Evolutionary conservation across 2,329 filamentous ascomycete genomes (phyloP), one percentile per base, ranked within the genome.

Genomic region (Teratosphaeria pseudoeucalypti): DNA sequence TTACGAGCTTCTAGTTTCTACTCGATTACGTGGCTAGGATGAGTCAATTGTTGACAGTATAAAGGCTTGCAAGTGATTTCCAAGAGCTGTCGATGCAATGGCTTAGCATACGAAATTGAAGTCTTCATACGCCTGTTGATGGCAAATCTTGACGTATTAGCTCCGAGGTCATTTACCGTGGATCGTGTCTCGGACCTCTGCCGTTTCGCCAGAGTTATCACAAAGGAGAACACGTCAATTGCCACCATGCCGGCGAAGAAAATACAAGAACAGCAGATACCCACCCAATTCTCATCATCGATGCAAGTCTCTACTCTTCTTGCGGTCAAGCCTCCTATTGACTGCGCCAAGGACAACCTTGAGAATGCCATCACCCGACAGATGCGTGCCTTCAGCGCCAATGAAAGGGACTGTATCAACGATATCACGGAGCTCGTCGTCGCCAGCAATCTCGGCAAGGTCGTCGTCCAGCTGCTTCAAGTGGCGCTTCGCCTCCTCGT

Each of bases 341-440:
- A 96, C 88, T 0, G 85, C 83, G 2, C 91, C 92, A 4, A 96
- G 78, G 0, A 95, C 88, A 32, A 84, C 83, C 75, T 96, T 97
- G 62, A 96, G 75, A 52, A 96, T 87, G 0, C 82, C 84, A 2
- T 89, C 83, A 0, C 81, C 86, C 0, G 84, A 85, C 54, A 96
- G 76, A 7, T 69, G 69, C n/a, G 77, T 76, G 27, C 75, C 75
- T 23, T 77, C 73, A 9, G 75, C 76, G 1, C 78, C 79, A 26
- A 78, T 82, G 80, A 88, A 96, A 0, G 88, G 87, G 37, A 91
- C 86, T 0, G 92, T 95, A 73, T 97, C 92, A 16, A 96, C 90
- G 69, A 97, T 96, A 75, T 97, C 92, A 19, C 92, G 79, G 16
- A 92, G 72, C 14, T 80, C 78, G 34, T 79, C 76, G 34, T 80